A percentile compares a stretch with the other conserved stretches of the same genome.
Evolutionary conservation across 306 rosid species (phyloP).

Genomic region (cucumber (Cucumis sativus)): Cucumber_9930_V3 NC_026655.2:103501-104000

Average conservation of each 20-base stretch:
- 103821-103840: constrained; percentile 12
- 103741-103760: constrained; percentile 25
- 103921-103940: not conserved
- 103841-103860: not conserved
- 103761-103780: constrained; percentile 63
- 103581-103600: not conserved
- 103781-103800: constrained; percentile 95
- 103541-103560: not conserved
- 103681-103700: constrained; percentile 93
- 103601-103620: not conserved
- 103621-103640: constrained; percentile 54
- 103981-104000: not conserved
- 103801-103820: constrained; percentile 69
- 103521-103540: not conserved
- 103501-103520: not conserved
- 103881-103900: not conserved
- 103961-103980: not conserved
- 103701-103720: constrained; percentile 84
- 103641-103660: constrained; percentile 78
- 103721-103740: constrained; percentile 79
- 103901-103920: not conserved
- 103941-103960: not conserved
- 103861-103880: no score
- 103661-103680: constrained; percentile 86
- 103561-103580: not conserved